phyloP scores from a whole-genome alignment of 2,329 filamentous ascomycete genomes.

The Colletotrichum sp. region DNA sequence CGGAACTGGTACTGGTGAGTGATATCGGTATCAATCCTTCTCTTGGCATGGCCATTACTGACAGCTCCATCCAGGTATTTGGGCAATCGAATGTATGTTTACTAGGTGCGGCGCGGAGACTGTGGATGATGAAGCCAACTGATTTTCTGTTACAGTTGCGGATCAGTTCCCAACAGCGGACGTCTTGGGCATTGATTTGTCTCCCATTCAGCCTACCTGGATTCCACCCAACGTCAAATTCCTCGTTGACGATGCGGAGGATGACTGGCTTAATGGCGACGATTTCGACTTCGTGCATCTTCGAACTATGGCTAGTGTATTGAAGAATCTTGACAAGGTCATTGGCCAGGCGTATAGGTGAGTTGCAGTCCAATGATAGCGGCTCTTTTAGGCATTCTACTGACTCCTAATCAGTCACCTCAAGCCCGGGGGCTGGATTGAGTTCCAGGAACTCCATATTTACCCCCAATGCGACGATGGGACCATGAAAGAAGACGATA shows the following conservation, averaged over 20 bases:
- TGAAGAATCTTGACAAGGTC: slow-evolving; percentile 56
- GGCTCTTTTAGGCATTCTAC: no score
- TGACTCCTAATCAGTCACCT: slow-evolving; percentile 35
- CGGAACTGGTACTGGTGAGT: slow-evolving; percentile 52
- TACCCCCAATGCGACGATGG: slow-evolving; percentile 48
- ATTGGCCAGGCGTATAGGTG: slow-evolving; percentile 33
- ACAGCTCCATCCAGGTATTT: background rate
- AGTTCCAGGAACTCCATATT: slow-evolving; percentile 52
- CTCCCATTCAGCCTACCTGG: slow-evolving; percentile 50
- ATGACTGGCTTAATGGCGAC: slow-evolving; percentile 58
- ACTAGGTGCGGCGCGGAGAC: background rate
- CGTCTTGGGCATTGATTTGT: slow-evolving; percentile 46
- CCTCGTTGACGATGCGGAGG: slow-evolving; percentile 66
- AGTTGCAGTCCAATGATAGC: no score
- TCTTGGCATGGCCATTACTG: no score
- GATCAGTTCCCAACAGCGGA: slow-evolving; percentile 44
- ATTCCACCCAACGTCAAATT: slow-evolving; percentile 67
- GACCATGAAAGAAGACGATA: slow-evolving; percentile 45
- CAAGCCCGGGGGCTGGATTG: slow-evolving; percentile 55
- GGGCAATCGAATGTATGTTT: background rate
- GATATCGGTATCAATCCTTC: no score
- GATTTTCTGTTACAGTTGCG: slow-evolving; percentile 43
- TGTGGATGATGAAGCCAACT: background rate
- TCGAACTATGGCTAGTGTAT: slow-evolving; percentile 51
- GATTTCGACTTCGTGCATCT: slow-evolving; percentile 63